Evolutionary conservation across 2,329 filamentous ascomycete species (phyloP), one percentile per base, ranked within the genome.

Genomic region (Verticillium tricorpus): DNA sequence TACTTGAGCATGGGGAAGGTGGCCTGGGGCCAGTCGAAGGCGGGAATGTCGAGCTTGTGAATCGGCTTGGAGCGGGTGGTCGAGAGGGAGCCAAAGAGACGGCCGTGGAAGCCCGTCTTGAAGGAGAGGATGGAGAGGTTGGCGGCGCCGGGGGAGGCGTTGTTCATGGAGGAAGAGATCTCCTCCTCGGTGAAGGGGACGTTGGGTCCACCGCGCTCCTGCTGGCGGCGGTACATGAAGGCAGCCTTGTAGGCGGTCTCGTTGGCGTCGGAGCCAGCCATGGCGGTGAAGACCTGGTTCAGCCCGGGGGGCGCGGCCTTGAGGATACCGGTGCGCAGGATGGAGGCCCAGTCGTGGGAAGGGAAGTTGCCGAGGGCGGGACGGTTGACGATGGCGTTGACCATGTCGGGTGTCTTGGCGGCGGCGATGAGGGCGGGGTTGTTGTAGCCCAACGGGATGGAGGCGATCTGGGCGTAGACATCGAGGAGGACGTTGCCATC

Each of bases 211-310:
- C 92, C 92, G 64, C 93, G 91, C 77, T 95, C 86, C 66, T 87
- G 83, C 76, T 92, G 90, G 57, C 91, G 88, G 72, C 89, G 89
- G 84, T 89, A 96, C 89, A 97, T 97, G 80, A 97, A 97, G 58
- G 93, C 93, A 9, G 93, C 93, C 80, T 97, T 97, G 85, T 92
- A 97, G 54, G 93, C 93, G 37, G 91, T 90, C 80, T 97, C 93
- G 79, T 97, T 97, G 77, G 93, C 93, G 71, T 97, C 93, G 22
- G 92, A 96, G 64, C 93, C 93, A 60, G 92, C 87, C 82, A 92
- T 90, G 67, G 89, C 92, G 19, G 93, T 97, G 80, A 96, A 96
- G 69, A 97, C 92, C 76, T 97, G 91, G 81, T 93, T 80, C 65
- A 94, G 80, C 37, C 93, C 93, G 74, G 89, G 89, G 63, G 93